Evolutionary conservation across 495 filamentous ascomycete species (phyloP).

Genomic region (Penicillium fimorum): DNA sequence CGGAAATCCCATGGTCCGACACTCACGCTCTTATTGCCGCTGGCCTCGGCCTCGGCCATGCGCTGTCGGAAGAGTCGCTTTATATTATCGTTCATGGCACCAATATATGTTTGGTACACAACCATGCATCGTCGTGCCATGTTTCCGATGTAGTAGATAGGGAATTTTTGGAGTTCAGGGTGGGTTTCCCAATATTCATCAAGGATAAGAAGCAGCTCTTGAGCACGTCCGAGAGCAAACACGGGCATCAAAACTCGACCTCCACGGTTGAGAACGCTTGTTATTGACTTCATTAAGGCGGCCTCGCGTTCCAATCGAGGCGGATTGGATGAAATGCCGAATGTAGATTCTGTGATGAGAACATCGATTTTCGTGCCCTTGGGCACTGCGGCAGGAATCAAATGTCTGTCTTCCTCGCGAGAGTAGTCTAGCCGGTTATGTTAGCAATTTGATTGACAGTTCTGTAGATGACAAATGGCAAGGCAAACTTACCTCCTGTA

Average conservation of each 20-base stretch:
- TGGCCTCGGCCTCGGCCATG: constrained; percentile 80
- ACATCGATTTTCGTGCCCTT: constrained; percentile 85
- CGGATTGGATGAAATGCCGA: constrained; percentile 87
- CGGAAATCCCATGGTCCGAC: constrained; percentile 96
- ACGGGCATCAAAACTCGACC: constrained; percentile 93
- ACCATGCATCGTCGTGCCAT: constrained; percentile 96
- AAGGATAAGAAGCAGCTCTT: constrained; percentile 89
- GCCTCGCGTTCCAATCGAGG: constrained; percentile 88
- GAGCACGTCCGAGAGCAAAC: constrained; percentile 88
- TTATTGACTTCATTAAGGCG: constrained; percentile 91
- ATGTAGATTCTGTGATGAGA: constrained; percentile 95
- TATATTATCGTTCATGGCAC: constrained; percentile 98
- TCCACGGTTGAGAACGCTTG: constrained; percentile 81
- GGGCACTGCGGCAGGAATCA: constrained; percentile 87
- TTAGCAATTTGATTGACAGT: background rate
- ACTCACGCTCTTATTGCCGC: constrained; percentile 64
- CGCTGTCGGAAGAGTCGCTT: constrained; percentile 83
- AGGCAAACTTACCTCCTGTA: constrained; percentile 55
- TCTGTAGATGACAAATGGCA: background rate
- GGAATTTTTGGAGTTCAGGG: constrained; percentile 77
- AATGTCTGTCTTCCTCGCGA: constrained; percentile 87
- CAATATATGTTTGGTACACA: constrained; percentile 95
- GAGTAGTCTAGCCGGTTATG: constrained; percentile 67
- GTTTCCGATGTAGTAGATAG: constrained; percentile 96
- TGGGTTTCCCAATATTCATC: constrained; percentile 96